Conservation (phyloP, 140 eudicot genomes). For the Ambrosia hybrid region DNA sequence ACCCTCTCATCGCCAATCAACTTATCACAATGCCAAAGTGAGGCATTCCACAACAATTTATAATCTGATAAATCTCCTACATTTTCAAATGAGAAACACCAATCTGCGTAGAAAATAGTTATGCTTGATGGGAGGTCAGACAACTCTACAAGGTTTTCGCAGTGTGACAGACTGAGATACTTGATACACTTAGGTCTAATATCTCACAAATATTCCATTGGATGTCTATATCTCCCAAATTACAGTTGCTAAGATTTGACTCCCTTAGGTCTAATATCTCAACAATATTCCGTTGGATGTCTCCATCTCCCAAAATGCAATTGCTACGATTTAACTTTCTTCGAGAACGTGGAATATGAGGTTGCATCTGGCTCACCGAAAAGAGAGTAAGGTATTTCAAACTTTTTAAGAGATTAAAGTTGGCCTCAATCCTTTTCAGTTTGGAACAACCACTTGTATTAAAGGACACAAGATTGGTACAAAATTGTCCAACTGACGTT, state of each 20-base stretch:
- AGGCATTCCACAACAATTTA: too few species aligned
- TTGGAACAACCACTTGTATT: not conserved
- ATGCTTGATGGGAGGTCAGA: slow-evolving; percentile 23
- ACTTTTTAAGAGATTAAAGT: slow-evolving; percentile 1
- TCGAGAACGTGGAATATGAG: not conserved
- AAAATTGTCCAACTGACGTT: not conserved
- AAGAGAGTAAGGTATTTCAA: not conserved
- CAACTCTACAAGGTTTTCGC: not conserved
- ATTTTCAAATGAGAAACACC: too few species aligned
- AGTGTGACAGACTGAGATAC: not conserved
- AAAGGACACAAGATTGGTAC: slow-evolving; percentile 5
- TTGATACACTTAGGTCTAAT: not conserved
- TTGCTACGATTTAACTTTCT: not conserved
- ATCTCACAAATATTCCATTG: not conserved
- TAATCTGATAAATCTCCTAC: too few species aligned
- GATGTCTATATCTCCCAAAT: not conserved
- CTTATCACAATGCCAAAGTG: too few species aligned
- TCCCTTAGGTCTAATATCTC: not conserved
- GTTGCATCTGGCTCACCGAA: not conserved
- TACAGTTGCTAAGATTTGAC: not conserved
- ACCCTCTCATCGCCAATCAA: too few species aligned
- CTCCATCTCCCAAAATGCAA: slow-evolving; percentile 18
- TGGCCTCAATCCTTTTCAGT: not conserved
- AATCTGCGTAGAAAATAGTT: not conserved
- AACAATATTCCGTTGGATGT: not conserved